A percentile compares a stretch with the other conserved stretches of the same genome.
phyloP scores from a whole-genome alignment of 768 basidiomycete species.

The Phanerodontia chrysosporium region DNA sequence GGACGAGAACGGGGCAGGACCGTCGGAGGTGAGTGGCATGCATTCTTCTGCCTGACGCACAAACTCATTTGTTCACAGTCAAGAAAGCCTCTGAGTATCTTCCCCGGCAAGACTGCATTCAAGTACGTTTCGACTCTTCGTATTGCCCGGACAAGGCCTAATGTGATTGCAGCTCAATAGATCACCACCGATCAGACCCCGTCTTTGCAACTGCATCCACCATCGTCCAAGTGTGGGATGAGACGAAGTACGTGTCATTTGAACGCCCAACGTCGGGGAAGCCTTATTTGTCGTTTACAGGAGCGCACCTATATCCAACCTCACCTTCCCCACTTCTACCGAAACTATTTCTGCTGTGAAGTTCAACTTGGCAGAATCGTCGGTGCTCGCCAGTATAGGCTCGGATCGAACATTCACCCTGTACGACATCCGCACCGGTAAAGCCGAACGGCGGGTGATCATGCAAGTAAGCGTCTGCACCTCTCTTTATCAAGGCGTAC shows the following conservation, averaged over 20 bases:
- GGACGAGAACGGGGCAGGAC: conserved; percentile 31
- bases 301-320: conserved; percentile 80
- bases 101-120: conserved; percentile 84
- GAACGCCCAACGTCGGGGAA: too few relatives aligned
- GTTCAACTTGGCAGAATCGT: conserved; percentile 93
- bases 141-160: neutral
- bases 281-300: too few relatives aligned
- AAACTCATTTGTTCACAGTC: conserved; percentile 17
- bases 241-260: conserved; percentile 72
- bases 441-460: conserved; percentile 85
- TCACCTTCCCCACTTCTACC: conserved; percentile 80
- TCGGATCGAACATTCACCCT: conserved; percentile 94
- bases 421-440: conserved; percentile 95
- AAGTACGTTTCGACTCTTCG: conserved; percentile 50
- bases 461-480: conserved; percentile 65
- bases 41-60: neutral
- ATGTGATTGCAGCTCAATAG: conserved; percentile 63
- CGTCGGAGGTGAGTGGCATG: conserved; percentile 32
- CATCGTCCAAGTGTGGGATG: conserved; percentile 96
- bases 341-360: conserved; percentile 87
- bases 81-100: conserved; percentile 68
- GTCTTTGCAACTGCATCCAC: conserved; percentile 93
- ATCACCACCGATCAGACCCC: conserved; percentile 87
- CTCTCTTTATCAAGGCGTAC: neutral
- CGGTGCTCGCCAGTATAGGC: conserved; percentile 91